Conservation (phyloP, 164 flowering plant species). For the Nymphaea colorata region DNA sequence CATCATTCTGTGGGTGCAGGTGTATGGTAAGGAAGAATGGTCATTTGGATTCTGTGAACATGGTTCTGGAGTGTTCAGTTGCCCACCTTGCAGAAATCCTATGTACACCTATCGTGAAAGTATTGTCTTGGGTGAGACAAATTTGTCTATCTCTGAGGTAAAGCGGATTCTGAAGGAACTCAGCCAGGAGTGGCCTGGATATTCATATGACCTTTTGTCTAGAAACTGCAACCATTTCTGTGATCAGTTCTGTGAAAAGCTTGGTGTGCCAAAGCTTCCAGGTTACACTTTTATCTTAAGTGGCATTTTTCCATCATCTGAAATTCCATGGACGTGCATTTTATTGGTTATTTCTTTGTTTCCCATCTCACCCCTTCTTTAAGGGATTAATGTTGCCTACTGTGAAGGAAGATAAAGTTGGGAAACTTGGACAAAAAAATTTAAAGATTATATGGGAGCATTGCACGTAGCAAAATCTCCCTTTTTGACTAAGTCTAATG, state of each 20-base stretch:
- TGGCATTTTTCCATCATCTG: too few relatives aligned
- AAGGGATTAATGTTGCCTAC: too few relatives aligned
- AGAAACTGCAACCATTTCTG: constrained; percentile 98
- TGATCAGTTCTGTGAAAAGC: constrained; percentile 80
- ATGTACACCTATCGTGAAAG: constrained; percentile 90
- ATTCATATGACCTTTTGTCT: constrained; percentile 68
- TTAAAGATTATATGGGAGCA: too few relatives aligned
- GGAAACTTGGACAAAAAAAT: too few relatives aligned
- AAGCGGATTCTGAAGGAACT: constrained; percentile 83
- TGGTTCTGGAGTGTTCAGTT: constrained; percentile 88
- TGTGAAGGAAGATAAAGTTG: too few relatives aligned
- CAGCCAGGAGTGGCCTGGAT: constrained; percentile 92
- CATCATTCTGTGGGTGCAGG: constrained; percentile 24
- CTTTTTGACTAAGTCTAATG: too few relatives aligned
- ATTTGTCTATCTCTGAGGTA: constrained; percentile 42
- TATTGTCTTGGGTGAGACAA: constrained; percentile 68
- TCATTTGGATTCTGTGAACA: constrained; percentile 93
- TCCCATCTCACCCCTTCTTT: too few relatives aligned
- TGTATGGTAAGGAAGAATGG: constrained; percentile 91
- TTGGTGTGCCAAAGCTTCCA: constrained; percentile 89
- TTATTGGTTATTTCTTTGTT: too few relatives aligned
- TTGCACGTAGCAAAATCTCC: too few relatives aligned
- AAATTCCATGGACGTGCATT: too few relatives aligned
- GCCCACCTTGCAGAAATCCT: constrained; percentile 73
- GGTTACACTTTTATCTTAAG: constrained; percentile 27